Conservation (phyloP, 2,329 filamentous ascomycete genomes). For the Madurella mycetomatis region DNA sequence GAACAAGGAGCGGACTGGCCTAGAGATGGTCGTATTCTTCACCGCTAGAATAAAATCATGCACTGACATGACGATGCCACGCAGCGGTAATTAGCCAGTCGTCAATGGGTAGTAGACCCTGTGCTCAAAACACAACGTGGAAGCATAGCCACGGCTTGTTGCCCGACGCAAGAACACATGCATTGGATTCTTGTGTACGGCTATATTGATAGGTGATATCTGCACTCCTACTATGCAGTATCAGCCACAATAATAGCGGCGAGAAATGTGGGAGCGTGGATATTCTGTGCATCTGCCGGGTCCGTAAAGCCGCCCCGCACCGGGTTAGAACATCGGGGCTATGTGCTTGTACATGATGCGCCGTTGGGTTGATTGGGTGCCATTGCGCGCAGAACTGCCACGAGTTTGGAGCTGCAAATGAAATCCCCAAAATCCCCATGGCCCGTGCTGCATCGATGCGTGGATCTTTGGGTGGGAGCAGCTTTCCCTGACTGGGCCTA, state of each 20-base stretch:
- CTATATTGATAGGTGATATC: too few relatives aligned
- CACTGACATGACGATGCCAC: not conserved
- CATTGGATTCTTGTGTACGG: too few relatives aligned
- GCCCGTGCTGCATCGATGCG: slow-evolving; percentile 8
- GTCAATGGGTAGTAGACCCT: not conserved
- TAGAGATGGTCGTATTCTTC: not conserved
- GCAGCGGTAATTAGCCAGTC: not conserved
- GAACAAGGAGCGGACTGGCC: not conserved
- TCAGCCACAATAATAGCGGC: too few relatives aligned
- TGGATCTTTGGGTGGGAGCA: not conserved
- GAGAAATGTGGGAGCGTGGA: too few relatives aligned
- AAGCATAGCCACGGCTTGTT: not conserved
- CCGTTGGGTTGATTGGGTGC: too few relatives aligned
- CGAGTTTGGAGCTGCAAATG: too few relatives aligned
- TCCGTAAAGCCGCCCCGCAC: too few relatives aligned
- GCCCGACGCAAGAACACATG: not conserved
- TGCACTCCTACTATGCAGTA: too few relatives aligned
- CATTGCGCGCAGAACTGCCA: too few relatives aligned
- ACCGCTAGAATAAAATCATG: not conserved
- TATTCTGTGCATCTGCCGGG: too few relatives aligned
- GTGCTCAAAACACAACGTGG: not conserved
- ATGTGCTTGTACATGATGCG: too few relatives aligned
- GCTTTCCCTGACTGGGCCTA: slow-evolving; percentile 5
- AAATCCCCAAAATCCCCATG: not conserved
- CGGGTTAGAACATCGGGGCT: not conserved